A percentile compares a stretch with the other conserved stretches of the same genome.
Evolutionary conservation across 2,329 filamentous ascomycete species (phyloP).

Genomic region (Coniochaeta hoffmannii): DNA sequence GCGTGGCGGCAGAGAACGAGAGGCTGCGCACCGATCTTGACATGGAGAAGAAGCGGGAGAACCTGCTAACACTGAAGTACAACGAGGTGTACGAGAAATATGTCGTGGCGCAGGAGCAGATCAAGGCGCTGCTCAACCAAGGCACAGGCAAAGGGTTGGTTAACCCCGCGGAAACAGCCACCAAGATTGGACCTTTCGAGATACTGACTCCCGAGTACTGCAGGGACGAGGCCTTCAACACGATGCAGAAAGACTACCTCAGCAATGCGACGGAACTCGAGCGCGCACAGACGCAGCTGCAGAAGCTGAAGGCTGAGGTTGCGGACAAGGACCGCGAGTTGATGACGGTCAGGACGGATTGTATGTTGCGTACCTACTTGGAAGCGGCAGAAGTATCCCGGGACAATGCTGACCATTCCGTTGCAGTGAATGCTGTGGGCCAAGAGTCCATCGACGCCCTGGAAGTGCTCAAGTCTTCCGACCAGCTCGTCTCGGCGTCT

Average conservation of each 20-base stretch:
- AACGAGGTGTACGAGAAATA: conserved; percentile 53
- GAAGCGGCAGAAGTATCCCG: conserved; percentile 6
- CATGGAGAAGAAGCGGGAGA: conserved; percentile 40
- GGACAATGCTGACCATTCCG: conserved; percentile 15
- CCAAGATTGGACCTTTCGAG: conserved; percentile 21
- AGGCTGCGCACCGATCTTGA: conserved; percentile 50
- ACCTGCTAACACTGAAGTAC: conserved; percentile 45
- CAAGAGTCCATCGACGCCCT: conserved; percentile 48
- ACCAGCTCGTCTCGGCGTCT: conserved; percentile 51
- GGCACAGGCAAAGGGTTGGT: conserved; percentile 51
- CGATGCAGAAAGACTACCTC: conserved; percentile 40
- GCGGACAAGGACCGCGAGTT: conserved; percentile 50
- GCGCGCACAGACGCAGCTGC: conserved; percentile 32
- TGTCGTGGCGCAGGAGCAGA: conserved; percentile 48
- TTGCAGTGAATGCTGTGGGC: conserved; percentile 42
- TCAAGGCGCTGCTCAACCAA: conserved; percentile 45
- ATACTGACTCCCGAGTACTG: conserved; percentile 38
- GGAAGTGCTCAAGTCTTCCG: conserved; percentile 50
- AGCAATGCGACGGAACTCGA: conserved; percentile 40
- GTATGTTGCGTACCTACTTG: conserved; percentile 27
- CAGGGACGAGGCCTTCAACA: conserved; percentile 45
- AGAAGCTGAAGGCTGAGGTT: conserved; percentile 39
- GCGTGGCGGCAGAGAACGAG: conserved; percentile 45
- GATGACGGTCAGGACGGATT: conserved; percentile 42
- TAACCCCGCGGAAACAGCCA: conserved; percentile 23